These are phyloP conservation scores for Rhizophlyctis rosea DNA, from an alignment of 192 early-diverging fungal species.

Conservation along the genomic window DNA sequence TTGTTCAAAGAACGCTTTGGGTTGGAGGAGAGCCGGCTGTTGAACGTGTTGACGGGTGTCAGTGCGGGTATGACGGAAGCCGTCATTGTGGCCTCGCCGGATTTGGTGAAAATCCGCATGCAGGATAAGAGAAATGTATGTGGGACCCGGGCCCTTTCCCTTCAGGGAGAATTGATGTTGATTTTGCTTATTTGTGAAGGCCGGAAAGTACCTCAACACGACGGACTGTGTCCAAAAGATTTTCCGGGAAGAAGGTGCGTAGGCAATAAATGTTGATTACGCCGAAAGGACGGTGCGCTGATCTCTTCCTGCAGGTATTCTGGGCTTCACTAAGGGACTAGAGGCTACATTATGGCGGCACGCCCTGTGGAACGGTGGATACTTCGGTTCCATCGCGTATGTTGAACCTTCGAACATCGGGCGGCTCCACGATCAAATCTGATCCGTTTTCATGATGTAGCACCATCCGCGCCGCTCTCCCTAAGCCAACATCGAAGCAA, in stretches of 20 bases:
- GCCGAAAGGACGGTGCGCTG: neutral
- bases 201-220: constrained; percentile 82
- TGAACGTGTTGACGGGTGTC: constrained; percentile 83
- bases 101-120: constrained; percentile 93
- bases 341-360: constrained; percentile 95
- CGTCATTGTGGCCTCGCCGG: constrained; percentile 82
- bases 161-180: neutral
- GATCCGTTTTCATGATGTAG: constrained; percentile 1
- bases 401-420: neutral
- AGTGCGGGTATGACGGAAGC: constrained; percentile 91
- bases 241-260: constrained; percentile 68
- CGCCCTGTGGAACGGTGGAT: constrained; percentile 95
- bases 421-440: neutral
- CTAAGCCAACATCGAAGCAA: constrained; percentile 77
- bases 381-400: constrained; percentile 71
- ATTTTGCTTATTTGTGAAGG: constrained; percentile 34
- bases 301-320: constrained; percentile 23
- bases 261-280: neutral
- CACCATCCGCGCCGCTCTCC: constrained; percentile 65
- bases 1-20: constrained; percentile 54
- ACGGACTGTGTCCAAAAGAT: constrained; percentile 19
- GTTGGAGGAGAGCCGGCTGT: constrained; percentile 71
- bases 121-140: constrained; percentile 84
- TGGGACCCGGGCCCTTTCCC: neutral
- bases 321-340: constrained; percentile 85